Base-by-base conservation (phyloP, 352 stramenopile species). In the Phytophthora cryptogea region DNA sequence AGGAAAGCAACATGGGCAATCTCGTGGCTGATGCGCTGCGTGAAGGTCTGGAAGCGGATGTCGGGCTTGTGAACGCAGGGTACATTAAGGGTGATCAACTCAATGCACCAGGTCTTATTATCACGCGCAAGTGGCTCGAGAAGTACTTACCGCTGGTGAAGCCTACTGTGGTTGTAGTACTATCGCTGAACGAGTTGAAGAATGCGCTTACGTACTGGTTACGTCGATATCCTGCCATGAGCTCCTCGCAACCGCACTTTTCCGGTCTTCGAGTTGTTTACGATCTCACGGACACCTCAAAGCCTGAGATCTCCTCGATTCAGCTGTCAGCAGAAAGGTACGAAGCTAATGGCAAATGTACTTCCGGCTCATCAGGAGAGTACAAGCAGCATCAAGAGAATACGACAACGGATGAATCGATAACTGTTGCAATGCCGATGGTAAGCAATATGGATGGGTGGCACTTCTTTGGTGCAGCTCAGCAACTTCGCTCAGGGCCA, bases 41-140 rank as follows among this genome's bases (percentile, higher is more conserved):
- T 6, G 55, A 76, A 52, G 65, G 82, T 37, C 66, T 96, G 35
- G 33, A 59, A 6, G 58, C 71, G 14, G 74, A 90, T 31, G 55
- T 92, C 26, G 85, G 72, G 3, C 61, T 94, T 26, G 63, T 95
- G 53, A 89, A 95, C 53, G 88, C 80, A n/a, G 83, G 77, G 1
- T 86, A 88, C 45, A 91, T 96, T 53, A 87, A 92, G 61, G 86
- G 83, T 26, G 86, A 96, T 46, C 13, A 50, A 17, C 49, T 88
- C 8, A 81, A 92, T 55, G 41, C 66, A 28, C 59, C 78, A 1
- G 78, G 79, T 7, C 65, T 83, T 36, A 50, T 65, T 9, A 76
- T 96, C 49, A 92, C 74, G 0, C 52, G 67, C 6, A 74, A 74
- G 8, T 87, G 88, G 68, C 61, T 96, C 26, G 70, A 90, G 44